A percentile compares a stretch with the other conserved stretches of the same genome.
phyloP scores from a whole-genome alignment of 2,329 filamentous ascomycete species.

The Exophiala phaeomuriformis region DNA sequence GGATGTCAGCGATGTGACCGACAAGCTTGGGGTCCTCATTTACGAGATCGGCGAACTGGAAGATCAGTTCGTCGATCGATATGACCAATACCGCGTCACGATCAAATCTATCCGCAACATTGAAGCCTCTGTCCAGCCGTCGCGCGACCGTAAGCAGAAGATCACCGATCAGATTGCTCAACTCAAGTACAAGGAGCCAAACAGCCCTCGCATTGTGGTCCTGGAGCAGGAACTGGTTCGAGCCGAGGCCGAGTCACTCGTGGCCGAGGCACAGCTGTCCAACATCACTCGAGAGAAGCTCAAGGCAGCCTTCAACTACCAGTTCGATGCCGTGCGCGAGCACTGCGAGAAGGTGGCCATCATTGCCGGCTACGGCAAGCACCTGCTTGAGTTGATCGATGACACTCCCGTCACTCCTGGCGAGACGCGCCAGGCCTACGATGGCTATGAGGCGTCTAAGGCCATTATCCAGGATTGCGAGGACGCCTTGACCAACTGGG shows the following conservation, averaged over 20 bases:
- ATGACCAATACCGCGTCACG: constrained; percentile 97
- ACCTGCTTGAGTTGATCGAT: constrained; percentile 92
- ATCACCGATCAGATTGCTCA: constrained; percentile 98
- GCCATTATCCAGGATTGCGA: constrained; percentile 99
- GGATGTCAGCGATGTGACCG: constrained; percentile 96
- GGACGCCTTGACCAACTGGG: constrained; percentile 95
- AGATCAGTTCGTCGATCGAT: constrained; percentile 96
- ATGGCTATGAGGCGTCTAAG: constrained; percentile 97
- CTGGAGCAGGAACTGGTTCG: constrained; percentile 97
- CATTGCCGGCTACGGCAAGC: constrained; percentile 95
- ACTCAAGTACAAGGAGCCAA: constrained; percentile 99
- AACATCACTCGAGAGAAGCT: constrained; percentile 99
- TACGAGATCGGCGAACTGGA: constrained; percentile 98
- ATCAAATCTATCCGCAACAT: constrained; percentile 99
- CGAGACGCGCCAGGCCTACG: constrained; percentile 90
- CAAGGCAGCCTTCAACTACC: constrained; percentile 95
- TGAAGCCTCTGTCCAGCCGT: constrained; percentile 95
- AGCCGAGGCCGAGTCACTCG: constrained; percentile 96
- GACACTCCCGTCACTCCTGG: constrained; percentile 95
- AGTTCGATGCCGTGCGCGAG: constrained; percentile 94
- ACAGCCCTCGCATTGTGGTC: constrained; percentile 94
- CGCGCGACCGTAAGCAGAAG: constrained; percentile 98
- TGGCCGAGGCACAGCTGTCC: constrained; percentile 94
- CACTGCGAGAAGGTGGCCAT: constrained; percentile 98
- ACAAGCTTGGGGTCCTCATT: constrained; percentile 94